A percentile compares a stretch with the other conserved stretches of the same genome.
These are phyloP conservation scores for Clathrus columnatus DNA, from an alignment of 768 basidiomycete genomes.

Conservation along the genomic window DNA sequence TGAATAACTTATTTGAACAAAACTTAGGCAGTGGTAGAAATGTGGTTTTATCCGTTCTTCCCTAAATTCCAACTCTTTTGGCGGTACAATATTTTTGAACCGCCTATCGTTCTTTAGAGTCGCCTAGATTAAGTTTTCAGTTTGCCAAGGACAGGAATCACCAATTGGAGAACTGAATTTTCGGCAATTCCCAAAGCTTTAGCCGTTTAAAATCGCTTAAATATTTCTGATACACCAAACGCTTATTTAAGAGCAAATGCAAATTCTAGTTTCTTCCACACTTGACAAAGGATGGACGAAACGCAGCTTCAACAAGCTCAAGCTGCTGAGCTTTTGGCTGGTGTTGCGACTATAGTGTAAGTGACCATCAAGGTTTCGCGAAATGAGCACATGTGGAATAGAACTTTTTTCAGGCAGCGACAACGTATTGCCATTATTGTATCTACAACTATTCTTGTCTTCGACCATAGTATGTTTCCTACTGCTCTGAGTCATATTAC, in stretches of 20 bases:
- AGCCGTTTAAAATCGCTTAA: background rate
- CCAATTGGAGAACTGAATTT: background rate
- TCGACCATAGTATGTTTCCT: background rate
- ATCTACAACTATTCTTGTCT: background rate
- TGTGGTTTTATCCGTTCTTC: conserved; percentile 45
- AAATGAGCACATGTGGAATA: too few relatives aligned
- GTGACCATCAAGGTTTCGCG: background rate
- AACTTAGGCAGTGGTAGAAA: conserved; percentile 64
- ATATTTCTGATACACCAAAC: background rate
- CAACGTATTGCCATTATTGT: background rate
- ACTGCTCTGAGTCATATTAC: background rate
- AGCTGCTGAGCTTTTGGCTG: background rate
- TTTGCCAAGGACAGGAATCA: background rate
- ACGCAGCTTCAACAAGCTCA: background rate
- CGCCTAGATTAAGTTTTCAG: background rate
- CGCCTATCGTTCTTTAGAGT: too few relatives aligned
- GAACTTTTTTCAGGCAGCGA: background rate
- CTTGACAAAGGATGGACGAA: background rate
- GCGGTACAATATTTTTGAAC: too few relatives aligned
- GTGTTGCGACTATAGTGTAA: background rate
- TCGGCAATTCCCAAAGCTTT: background rate
- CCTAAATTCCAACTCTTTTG: background rate
- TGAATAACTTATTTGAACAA: conserved; percentile 69
- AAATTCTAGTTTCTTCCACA: background rate
- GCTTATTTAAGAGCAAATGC: background rate